These are phyloP conservation scores for Diplodia seriata DNA, from an alignment of 2,329 filamentous ascomycete genomes.

Conservation along the genomic window DNA sequence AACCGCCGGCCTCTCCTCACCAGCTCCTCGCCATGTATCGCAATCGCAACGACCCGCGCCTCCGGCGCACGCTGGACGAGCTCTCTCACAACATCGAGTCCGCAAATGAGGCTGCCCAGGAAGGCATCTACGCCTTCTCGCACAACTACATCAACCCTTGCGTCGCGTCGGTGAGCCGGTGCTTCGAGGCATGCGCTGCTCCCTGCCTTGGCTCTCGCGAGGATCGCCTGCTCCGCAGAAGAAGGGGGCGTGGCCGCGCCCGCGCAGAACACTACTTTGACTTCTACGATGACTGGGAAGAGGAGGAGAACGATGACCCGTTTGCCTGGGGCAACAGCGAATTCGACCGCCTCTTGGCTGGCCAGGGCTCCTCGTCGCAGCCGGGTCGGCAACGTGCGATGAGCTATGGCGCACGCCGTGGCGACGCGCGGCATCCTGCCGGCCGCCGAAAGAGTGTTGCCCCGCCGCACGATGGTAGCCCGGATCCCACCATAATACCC, in stretches of 20 bases:
- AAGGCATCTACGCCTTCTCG: slow-evolving; percentile 86
- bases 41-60: slow-evolving; percentile 73
- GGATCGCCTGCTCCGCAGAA: slow-evolving; percentile 74
- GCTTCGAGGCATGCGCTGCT: slow-evolving; percentile 73
- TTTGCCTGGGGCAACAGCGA: slow-evolving; percentile 77
- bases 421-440: slow-evolving; percentile 45
- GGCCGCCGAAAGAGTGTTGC: slow-evolving; percentile 62
- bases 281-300: slow-evolving; percentile 98
- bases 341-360: slow-evolving; percentile 80
- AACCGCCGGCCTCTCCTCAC: slow-evolving; percentile 25
- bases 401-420: slow-evolving; percentile 81
- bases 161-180: slow-evolving; percentile 69
- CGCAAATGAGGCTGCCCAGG: slow-evolving; percentile 90
- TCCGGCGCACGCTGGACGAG: slow-evolving; percentile 92
- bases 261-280: slow-evolving; percentile 87
- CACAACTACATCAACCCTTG: slow-evolving; percentile 86
- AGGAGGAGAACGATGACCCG: slow-evolving; percentile 67
- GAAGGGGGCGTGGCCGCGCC: slow-evolving; percentile 63
- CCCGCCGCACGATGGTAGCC: slow-evolving; percentile 57
- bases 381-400: slow-evolving; percentile 79
- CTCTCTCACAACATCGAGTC: slow-evolving; percentile 89
- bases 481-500: slow-evolving; percentile 87
- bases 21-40: slow-evolving; percentile 59
- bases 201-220: slow-evolving; percentile 75
- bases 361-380: slow-evolving; percentile 61